These are phyloP conservation scores for Suillus sp. DNA, from an alignment of 768 basidiomycete species.

Conservation along the genomic window DNA sequence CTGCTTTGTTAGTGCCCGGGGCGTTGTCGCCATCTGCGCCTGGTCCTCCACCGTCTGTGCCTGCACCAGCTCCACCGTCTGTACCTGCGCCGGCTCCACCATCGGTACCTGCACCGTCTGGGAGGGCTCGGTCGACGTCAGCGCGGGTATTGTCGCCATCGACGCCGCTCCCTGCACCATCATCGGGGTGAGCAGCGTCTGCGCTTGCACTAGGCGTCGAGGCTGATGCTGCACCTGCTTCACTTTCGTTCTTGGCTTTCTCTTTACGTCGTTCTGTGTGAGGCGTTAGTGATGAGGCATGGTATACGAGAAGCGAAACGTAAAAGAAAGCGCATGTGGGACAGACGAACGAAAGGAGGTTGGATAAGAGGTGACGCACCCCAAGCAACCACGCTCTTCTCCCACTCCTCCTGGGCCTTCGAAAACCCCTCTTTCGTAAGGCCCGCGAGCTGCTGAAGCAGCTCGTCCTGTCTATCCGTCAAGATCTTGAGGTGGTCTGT, in stretches of 20 bases:
- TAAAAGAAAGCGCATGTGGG: neutral
- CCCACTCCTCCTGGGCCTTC: slow-evolving; percentile 77
- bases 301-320: too few relatives aligned
- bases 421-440: slow-evolving; percentile 67
- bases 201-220: slow-evolving; percentile 22
- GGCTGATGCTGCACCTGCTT: slow-evolving; percentile 34
- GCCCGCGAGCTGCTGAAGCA: slow-evolving; percentile 61
- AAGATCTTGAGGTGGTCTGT: slow-evolving; percentile 69
- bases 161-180: slow-evolving; percentile 18
- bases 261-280: slow-evolving; percentile 57
- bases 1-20: slow-evolving; percentile 26
- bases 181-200: slow-evolving; percentile 32
- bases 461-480: slow-evolving; percentile 63
- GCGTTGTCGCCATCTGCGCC: slow-evolving; percentile 17
- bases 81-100: neutral
- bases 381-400: slow-evolving; percentile 69
- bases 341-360: neutral
- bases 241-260: slow-evolving; percentile 44
- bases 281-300: neutral
- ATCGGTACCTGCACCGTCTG: neutral
- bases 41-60: neutral
- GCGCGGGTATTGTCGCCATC: neutral
- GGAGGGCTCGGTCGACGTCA: neutral
- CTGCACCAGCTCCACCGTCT: neutral
- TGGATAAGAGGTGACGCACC: slow-evolving; percentile 41